Percentiles rank a stretch among this genome's conserved stretches.
Evolutionary conservation across 331 rosid species (phyloP).

Genomic region (Telfairia occidentalis): DNA sequence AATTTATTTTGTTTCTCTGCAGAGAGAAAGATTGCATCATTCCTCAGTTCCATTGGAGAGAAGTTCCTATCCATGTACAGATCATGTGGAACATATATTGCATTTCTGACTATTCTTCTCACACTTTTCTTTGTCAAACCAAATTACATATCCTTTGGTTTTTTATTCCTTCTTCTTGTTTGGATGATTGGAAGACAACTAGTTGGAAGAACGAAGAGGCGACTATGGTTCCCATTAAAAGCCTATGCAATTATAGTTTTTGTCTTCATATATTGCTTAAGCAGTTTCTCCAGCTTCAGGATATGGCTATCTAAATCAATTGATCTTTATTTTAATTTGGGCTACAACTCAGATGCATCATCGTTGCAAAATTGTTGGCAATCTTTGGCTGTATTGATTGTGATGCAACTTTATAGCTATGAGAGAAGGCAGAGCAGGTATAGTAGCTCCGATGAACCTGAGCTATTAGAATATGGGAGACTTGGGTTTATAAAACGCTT

Average conservation of each 20-base stretch:
- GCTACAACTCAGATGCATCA: constrained; percentile 67
- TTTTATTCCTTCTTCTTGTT: constrained; percentile 71
- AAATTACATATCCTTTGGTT: constrained; percentile 70
- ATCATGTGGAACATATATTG: constrained; percentile 89
- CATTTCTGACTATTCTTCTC: constrained; percentile 78
- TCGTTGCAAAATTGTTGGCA: constrained; percentile 72
- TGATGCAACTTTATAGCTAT: constrained; percentile 98
- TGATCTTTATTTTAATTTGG: constrained; percentile 69
- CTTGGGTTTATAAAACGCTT: constrained; percentile 61
- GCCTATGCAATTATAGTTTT: constrained; percentile 68
- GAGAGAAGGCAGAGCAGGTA: constrained; percentile 83
- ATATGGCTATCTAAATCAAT: constrained; percentile 51
- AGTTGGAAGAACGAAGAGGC: constrained; percentile 70
- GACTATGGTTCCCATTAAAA: constrained; percentile 90
- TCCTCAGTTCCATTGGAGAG: constrained; percentile 76
- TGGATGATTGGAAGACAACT: constrained; percentile 96
- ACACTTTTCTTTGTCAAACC: constrained; percentile 80
- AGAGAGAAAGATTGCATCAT: constrained; percentile 86
- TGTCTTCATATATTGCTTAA: constrained; percentile 64
- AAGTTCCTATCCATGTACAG: constrained; percentile 78
- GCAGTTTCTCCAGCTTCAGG: constrained; percentile 69
- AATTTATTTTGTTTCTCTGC: constrained; percentile 25
- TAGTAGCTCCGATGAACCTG: constrained; percentile 32
- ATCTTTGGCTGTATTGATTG: constrained; percentile 82
- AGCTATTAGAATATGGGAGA: constrained; percentile 38